Evolutionary conservation across 768 basidiomycete species (phyloP).

Genomic region (Termitomyces sp.): DNA sequence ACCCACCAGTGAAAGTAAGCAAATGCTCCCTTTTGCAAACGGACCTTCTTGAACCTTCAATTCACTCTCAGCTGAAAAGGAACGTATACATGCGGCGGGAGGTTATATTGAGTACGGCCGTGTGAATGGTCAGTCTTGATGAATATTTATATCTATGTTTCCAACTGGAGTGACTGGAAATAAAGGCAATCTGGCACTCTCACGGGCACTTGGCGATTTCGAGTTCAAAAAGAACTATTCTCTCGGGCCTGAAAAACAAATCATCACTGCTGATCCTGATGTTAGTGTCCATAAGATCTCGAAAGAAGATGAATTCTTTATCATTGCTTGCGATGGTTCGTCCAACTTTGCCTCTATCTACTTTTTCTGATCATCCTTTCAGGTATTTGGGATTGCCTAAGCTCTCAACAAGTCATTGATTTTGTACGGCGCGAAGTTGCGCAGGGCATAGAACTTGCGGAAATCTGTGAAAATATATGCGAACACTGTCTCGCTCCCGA

Average conservation of each 20-base stretch:
- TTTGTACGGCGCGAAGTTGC: slow-evolving; percentile 79
- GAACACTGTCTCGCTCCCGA: slow-evolving; percentile 93
- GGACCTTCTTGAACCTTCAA: slow-evolving; percentile 2
- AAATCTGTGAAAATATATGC: slow-evolving; percentile 87
- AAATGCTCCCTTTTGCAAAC: neutral
- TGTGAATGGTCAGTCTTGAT: slow-evolving; percentile 76
- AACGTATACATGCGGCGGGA: slow-evolving; percentile 84
- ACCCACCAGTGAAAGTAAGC: slow-evolving; percentile 77
- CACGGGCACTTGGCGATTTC: slow-evolving; percentile 94
- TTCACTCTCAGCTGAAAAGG: slow-evolving; percentile 63
- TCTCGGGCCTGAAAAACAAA: slow-evolving; percentile 80
- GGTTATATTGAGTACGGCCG: slow-evolving; percentile 96
- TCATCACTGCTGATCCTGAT: slow-evolving; percentile 94
- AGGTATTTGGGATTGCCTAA: slow-evolving; percentile 99
- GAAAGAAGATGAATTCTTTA: slow-evolving; percentile 90
- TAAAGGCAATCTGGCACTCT: slow-evolving; percentile 90
- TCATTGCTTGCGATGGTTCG: slow-evolving; percentile 96
- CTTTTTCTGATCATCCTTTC: slow-evolving; percentile 6
- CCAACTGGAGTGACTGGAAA: neutral
- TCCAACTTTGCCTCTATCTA: neutral
- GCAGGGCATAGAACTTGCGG: slow-evolving; percentile 68
- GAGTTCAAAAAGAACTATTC: slow-evolving; percentile 95
- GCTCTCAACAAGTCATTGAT: slow-evolving; percentile 89
- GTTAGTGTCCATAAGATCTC: slow-evolving; percentile 76
- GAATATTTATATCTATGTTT: neutral